phyloP scores from a whole-genome alignment of 345 rosid genomes.

The Orychophragmus violaceus region DNA sequence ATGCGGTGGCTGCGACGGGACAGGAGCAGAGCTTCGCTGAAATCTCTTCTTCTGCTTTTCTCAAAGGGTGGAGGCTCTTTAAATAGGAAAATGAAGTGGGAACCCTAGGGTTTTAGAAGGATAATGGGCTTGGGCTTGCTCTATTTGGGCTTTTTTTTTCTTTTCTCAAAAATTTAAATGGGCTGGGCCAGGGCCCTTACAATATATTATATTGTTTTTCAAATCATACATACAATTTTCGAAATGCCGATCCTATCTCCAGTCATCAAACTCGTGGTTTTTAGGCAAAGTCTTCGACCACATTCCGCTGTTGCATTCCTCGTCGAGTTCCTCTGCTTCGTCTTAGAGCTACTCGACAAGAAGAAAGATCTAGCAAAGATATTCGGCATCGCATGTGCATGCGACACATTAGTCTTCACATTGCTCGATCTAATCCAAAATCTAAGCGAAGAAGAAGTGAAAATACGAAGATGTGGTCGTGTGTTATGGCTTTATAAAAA shows the following conservation, averaged over 20 bases:
- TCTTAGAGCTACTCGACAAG: constrained; percentile 25
- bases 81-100: too few species aligned
- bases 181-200: too few species aligned
- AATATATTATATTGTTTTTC: background rate
- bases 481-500: constrained; percentile 16
- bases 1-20: too few species aligned
- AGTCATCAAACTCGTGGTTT: constrained; percentile 17
- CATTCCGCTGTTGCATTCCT: constrained; percentile 29
- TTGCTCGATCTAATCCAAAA: constrained; percentile 23
- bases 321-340: constrained; percentile 29
- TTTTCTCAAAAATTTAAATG: too few species aligned
- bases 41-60: too few species aligned
- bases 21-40: too few species aligned
- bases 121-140: too few species aligned
- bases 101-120: too few species aligned
- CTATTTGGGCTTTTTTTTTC: too few species aligned
- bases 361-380: constrained; percentile 26
- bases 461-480: constrained; percentile 8
- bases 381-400: constrained; percentile 23
- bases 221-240: background rate
- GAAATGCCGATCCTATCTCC: constrained; percentile 26
- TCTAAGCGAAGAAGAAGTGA: constrained; percentile 10
- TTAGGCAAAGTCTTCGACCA: constrained; percentile 32
- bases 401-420: constrained; percentile 28
- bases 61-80: too few species aligned